Evolutionary conservation across 179 eudicot species (phyloP), one percentile per base, ranked within the genome.

Genomic region (Patellifolia procumbens): DNA sequence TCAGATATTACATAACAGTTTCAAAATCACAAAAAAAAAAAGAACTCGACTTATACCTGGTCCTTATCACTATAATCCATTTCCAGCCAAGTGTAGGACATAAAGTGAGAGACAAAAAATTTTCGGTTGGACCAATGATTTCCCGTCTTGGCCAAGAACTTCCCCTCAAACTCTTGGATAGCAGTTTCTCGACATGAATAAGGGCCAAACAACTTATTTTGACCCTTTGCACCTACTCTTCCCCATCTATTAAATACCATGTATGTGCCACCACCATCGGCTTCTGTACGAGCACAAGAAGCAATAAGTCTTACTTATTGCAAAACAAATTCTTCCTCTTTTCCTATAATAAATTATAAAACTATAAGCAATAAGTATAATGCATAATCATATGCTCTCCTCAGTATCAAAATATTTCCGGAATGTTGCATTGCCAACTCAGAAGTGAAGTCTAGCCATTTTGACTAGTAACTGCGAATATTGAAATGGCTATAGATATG

Each of bases 201-300:
- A 19, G 98, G 98, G 42, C 99, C 99, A 63, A 80, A 82, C 65
- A 95, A 66, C 81, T 91, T 95, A 83, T 90, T 89, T 80, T 91
- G 98, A 80, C 99, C 99, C 85, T 87, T 93, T 49, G 89, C 80
- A 65, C 99, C 99, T 81, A 95, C 99, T 84, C 99, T 91, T 16
- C 99, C 99, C 98, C 99, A 95, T 89, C 97, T 93, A 76, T 70
- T 86, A 80, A 90, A 95, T 60, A 95, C 92, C 90, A 91, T 88
- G 85, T 81, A 95, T 70, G 79, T 75, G 45, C 88, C 83, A 75
- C 91, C 96, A 73, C 85, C 92, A 85, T 95, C 99, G 75, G 88
- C 87, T 85, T 95, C 99, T 95, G 90, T 89, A 86, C 77, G 65
- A 46, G 49, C 48, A 62, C n/a, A 56, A 69, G 66, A 64, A 35